phyloP scores from a whole-genome alignment of 1,284 basidiomycete species.

The Cutaneotrichosporon spelunceum region DNA sequence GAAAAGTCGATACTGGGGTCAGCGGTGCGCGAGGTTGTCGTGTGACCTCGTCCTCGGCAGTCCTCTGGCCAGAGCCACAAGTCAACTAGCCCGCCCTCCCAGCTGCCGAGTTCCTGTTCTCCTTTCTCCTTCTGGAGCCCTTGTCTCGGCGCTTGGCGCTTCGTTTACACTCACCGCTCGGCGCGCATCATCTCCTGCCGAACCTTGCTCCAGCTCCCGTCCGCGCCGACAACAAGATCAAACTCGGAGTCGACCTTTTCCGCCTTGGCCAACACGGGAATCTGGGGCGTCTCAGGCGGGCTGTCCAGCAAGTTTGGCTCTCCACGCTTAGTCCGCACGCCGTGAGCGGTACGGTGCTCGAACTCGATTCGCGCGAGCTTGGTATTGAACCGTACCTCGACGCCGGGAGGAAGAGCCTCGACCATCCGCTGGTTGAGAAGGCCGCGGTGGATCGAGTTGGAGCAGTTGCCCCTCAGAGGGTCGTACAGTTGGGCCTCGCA shows the following conservation, averaged over 20 bases:
- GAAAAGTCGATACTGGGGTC: conserved; percentile 78
- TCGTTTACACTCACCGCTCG: conserved; percentile 62
- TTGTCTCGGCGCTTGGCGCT: not conserved
- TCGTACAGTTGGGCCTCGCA: conserved; percentile 82
- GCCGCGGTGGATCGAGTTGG: conserved; percentile 87
- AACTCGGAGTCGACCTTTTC: conserved; percentile 56
- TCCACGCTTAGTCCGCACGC: conserved; percentile 14
- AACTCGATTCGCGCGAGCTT: conserved; percentile 79
- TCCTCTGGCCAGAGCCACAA: too few species aligned
- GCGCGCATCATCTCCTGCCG: conserved; percentile 84
- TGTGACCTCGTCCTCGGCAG: too few species aligned
- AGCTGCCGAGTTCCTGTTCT: too few species aligned
- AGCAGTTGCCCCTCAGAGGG: conserved; percentile 75
- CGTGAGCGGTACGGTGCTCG: conserved; percentile 50
- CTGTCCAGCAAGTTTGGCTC: conserved; percentile 13
- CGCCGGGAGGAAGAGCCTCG: conserved; percentile 58
- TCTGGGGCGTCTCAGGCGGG: conserved; percentile 18
- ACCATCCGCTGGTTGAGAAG: conserved; percentile 84
- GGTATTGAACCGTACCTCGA: conserved; percentile 73
- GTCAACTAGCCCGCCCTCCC: not conserved
- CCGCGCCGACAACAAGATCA: conserved; percentile 81
- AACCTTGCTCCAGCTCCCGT: conserved; percentile 82
- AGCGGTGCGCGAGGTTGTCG: not conserved
- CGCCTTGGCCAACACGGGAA: conserved; percentile 9
- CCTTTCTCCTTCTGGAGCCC: too few species aligned